Evolutionary conservation across 352 stramenopile genomes (phyloP).

Genomic region (Phytophthora fragariaefolia): DNA sequence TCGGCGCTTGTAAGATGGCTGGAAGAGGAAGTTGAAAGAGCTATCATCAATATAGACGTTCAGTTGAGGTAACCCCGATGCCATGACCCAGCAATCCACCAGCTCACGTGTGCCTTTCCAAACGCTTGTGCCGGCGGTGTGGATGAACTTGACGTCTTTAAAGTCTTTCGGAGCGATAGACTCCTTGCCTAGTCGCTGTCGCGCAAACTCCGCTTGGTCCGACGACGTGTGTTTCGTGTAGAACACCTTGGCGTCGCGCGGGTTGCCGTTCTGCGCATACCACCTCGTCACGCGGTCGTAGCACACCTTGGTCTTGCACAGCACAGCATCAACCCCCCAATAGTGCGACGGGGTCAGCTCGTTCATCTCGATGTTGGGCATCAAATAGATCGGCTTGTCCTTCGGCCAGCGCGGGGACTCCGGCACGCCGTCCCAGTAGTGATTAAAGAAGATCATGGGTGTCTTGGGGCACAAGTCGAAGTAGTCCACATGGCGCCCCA

Average conservation of each 20-base stretch:
- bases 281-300: conserved; percentile 42
- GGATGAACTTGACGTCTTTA: conserved; percentile 34
- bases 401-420: conserved; percentile 34
- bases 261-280: conserved; percentile 51
- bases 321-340: conserved; percentile 43
- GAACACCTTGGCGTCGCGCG: conserved; percentile 41
- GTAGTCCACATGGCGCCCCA: conserved; percentile 37
- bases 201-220: conserved; percentile 36
- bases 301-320: conserved; percentile 59
- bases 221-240: conserved; percentile 56
- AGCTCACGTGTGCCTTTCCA: conserved; percentile 50
- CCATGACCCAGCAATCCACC: conserved; percentile 49
- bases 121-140: conserved; percentile 37
- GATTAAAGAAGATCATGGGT: conserved; percentile 59
- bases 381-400: conserved; percentile 49
- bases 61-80: conserved; percentile 42
- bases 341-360: conserved; percentile 47
- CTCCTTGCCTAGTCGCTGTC: conserved; percentile 13
- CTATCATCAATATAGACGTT: conserved; percentile 49
- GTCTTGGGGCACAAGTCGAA: conserved; percentile 56
- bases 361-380: conserved; percentile 62
- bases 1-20: conserved; percentile 15
- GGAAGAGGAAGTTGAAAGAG: conserved; percentile 29
- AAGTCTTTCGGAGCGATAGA: conserved; percentile 33
- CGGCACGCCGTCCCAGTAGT: conserved; percentile 52